phyloP scores from a whole-genome alignment of 441 rosid species.

The Pelargonium citronellum region DNA sequence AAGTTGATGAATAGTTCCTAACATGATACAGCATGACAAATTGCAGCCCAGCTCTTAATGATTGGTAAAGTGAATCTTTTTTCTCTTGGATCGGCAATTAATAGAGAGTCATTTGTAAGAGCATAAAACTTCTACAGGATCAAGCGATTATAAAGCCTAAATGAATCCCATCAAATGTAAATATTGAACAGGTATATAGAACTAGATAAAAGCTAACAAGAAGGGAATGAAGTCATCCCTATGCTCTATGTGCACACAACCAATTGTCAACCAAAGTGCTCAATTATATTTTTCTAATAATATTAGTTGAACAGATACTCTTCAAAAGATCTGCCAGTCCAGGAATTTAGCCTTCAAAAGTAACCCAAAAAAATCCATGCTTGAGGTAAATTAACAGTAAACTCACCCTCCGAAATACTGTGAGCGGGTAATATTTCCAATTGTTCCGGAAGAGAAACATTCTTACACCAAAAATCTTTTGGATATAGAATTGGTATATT shows the following conservation, averaged over 20 bases:
- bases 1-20: background rate
- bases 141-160: background rate
- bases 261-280: background rate
- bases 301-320: background rate
- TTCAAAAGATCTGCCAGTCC: background rate
- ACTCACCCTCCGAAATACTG: slow-evolving; percentile 43
- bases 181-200: background rate
- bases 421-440: slow-evolving; percentile 43
- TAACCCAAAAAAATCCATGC: background rate
- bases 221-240: background rate
- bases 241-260: background rate
- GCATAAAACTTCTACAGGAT: background rate
- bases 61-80: background rate
- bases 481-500: slow-evolving; percentile 42
- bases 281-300: background rate
- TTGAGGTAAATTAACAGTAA: slow-evolving; percentile 18
- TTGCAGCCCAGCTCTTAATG: background rate
- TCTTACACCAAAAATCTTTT: slow-evolving; percentile 53
- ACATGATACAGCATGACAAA: background rate
- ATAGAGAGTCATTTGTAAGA: background rate
- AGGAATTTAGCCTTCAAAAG: background rate
- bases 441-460: slow-evolving; percentile 26
- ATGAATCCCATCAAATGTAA: background rate
- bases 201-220: too few relatives aligned
- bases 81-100: background rate